Evolutionary conservation across 768 basidiomycete genomes (phyloP), one percentile per base, ranked within the genome.

Genomic region (Mycena pura): DNA sequence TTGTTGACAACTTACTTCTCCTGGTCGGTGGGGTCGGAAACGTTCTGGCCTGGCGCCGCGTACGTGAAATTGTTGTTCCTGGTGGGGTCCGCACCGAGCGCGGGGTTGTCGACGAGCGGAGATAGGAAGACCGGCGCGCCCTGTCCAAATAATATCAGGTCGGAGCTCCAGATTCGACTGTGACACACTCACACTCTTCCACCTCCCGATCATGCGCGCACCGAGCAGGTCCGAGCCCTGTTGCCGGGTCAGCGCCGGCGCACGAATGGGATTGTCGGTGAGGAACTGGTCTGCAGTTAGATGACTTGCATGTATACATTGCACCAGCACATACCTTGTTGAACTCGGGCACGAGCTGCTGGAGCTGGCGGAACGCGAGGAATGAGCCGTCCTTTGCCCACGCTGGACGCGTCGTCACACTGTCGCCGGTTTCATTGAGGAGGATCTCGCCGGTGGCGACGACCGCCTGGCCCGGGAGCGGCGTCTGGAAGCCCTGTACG

Each of bases 261-360:
- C 36, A 8, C 27, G 15, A 13, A 68, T 61, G 8, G 70, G 60
- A 36, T 69, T 62, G 14, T 62, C 60, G 8, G 49, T 17, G 19
- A 67, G 60, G 52, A 69, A 73, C 34, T n/a, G n/a, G n/a, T n/a
- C n/a, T n/a, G n/a, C n/a, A n/a, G n/a, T n/a, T n/a, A n/a, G n/a
- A n/a, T n/a, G n/a, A n/a, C n/a, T n/a, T n/a, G n/a, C n/a, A n/a
- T n/a, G n/a, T n/a, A n/a, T n/a, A n/a, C n/a, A n/a, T n/a, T n/a
- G n/a, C n/a, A n/a, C n/a, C n/a, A n/a, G n/a, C n/a, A n/a, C n/a
- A n/a, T n/a, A n/a, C n/a, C n/a, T 65, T 44, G 57, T 74, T 62
- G 57, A 73, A 75, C 49, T 77, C 73, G 5, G 74, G 72, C 7
- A 76, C 69, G 43, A 69, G 65, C 56, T 77, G 76, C 36, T 73